phyloP scores from a whole-genome alignment of 257 asterid species.

The Ajuga chamaepitys region DNA sequence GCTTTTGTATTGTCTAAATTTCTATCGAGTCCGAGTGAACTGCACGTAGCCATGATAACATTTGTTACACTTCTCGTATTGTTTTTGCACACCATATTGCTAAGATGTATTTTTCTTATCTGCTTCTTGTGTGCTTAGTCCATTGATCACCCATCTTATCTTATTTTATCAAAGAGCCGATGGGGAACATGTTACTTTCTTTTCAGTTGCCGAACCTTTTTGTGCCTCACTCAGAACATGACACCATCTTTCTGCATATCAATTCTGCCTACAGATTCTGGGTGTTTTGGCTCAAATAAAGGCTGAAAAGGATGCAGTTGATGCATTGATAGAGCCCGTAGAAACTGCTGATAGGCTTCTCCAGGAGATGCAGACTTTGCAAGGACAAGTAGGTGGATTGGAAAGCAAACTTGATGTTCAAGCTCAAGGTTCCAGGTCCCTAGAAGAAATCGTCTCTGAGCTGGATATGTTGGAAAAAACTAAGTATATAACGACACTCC shows the following conservation, averaged over 20 bases:
- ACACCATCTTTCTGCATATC: not conserved
- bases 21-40: not conserved
- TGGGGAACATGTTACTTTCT: not conserved
- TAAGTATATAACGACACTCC: constrained; percentile 30
- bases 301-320: constrained; percentile 77
- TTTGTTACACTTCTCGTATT: constrained; percentile 3
- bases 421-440: constrained; percentile 65
- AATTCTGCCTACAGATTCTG: constrained; percentile 45
- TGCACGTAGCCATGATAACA: not conserved
- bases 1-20: not conserved
- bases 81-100: not conserved
- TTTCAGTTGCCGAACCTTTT: not conserved
- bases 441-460: constrained; percentile 59
- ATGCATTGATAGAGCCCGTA: constrained; percentile 68
- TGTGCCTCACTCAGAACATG: not conserved
- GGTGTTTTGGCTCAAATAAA: constrained; percentile 87
- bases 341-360: constrained; percentile 77
- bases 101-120: not conserved
- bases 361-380: constrained; percentile 65
- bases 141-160: not conserved
- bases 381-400: constrained; percentile 60
- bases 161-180: not conserved
- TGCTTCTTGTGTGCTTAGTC: not conserved
- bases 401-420: constrained; percentile 74
- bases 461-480: constrained; percentile 46